phyloP scores from a whole-genome alignment of 2,329 filamentous ascomycete genomes.

The Verticillium dahliae region DNA sequence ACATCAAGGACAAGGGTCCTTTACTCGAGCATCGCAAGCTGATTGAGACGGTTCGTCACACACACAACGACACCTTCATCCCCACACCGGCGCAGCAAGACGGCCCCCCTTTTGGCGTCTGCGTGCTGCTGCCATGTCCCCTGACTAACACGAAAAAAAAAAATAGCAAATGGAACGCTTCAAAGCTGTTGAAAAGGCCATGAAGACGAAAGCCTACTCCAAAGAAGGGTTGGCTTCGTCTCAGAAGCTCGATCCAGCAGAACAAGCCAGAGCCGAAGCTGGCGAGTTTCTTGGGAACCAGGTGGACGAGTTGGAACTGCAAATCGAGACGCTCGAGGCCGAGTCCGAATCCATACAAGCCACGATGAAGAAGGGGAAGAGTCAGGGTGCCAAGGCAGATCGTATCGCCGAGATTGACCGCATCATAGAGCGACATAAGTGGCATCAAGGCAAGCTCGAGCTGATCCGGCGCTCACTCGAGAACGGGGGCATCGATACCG shows the following conservation, averaged over 20 bases:
- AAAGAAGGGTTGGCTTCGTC: constrained; percentile 93
- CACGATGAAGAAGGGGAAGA: constrained; percentile 92
- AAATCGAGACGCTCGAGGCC: constrained; percentile 88
- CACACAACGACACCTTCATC: neutral
- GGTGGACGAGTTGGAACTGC: constrained; percentile 88
- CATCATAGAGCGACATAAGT: constrained; percentile 87
- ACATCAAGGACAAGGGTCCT: constrained; percentile 98
- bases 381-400: constrained; percentile 74
- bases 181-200: constrained; percentile 99
- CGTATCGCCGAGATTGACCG: constrained; percentile 81
- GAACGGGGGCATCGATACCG: constrained; percentile 83
- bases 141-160: constrained; percentile 6
- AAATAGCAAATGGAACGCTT: constrained; percentile 96
- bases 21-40: constrained; percentile 88
- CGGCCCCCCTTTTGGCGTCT: neutral
- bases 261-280: constrained; percentile 86
- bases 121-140: neutral
- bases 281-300: constrained; percentile 79
- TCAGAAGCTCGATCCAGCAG: constrained; percentile 92
- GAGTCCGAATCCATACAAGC: constrained; percentile 82
- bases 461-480: constrained; percentile 83
- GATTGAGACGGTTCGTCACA: constrained; percentile 80
- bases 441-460: constrained; percentile 90
- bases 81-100: neutral
- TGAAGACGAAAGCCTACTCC: constrained; percentile 99